These are phyloP conservation scores for Artemisia tridentata DNA, from an alignment of 129 eudicot species.

Conservation along the genomic window DNA sequence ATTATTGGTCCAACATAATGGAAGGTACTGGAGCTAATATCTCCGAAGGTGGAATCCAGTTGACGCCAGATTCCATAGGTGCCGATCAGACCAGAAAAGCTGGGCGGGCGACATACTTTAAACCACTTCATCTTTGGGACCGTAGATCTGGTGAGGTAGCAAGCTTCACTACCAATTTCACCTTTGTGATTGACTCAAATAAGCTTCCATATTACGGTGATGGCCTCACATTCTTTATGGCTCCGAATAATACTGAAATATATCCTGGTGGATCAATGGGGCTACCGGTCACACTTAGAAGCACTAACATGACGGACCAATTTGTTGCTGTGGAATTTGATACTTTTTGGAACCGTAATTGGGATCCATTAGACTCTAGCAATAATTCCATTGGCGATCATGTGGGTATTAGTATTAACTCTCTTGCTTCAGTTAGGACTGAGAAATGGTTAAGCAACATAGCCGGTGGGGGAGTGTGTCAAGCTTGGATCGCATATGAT, in stretches of 20 bases:
- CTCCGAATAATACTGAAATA: slow-evolving; percentile 6
- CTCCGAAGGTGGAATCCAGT: slow-evolving; percentile 22
- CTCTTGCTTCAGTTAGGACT: slow-evolving; percentile 14
- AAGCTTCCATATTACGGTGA: background rate
- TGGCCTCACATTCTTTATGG: slow-evolving; percentile 27
- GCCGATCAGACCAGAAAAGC: background rate
- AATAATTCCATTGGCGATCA: slow-evolving; percentile 17
- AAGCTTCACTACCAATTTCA: slow-evolving; percentile 35
- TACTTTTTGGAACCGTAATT: slow-evolving; percentile 15
- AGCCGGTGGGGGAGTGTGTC: slow-evolving; percentile 15
- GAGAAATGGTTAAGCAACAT: slow-evolving; percentile 26
- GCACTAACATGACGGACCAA: background rate
- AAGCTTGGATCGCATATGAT: slow-evolving; percentile 45
- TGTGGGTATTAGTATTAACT: slow-evolving; percentile 41
- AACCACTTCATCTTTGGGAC: slow-evolving; percentile 37
- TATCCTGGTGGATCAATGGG: slow-evolving; percentile 1
- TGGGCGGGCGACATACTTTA: slow-evolving; percentile 29
- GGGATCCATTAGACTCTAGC: background rate
- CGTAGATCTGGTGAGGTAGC: slow-evolving; percentile 30
- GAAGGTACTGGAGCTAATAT: slow-evolving; percentile 2
- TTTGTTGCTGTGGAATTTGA: slow-evolving; percentile 23
- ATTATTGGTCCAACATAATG: no score
- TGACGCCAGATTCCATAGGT: slow-evolving; percentile 15
- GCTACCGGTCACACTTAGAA: background rate
- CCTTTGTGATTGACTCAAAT: slow-evolving; percentile 29